Evolutionary conservation across 768 basidiomycete genomes (phyloP), one percentile per base, ranked within the genome.

Genomic region (Hebeloma cylindrosporum): DNA sequence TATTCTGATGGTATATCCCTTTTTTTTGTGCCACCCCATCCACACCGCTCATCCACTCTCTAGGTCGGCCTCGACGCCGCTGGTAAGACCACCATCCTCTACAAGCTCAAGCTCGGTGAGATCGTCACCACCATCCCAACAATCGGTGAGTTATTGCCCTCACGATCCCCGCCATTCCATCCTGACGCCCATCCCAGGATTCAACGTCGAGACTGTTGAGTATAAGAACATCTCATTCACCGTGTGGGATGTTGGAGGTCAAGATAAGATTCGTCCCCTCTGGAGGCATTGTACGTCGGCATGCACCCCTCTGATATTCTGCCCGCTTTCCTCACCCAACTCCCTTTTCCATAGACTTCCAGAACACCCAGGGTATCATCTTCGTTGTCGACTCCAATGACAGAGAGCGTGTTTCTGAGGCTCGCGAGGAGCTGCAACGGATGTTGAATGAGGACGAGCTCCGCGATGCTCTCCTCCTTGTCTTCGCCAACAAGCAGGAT

Each of bases 171-270:
- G 40, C 20, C 25, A 33, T 43, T 45, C 51, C 39, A 45, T 45
- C 21, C 37, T 47, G 47, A 57, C 47, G 45, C 60, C 61, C 47
- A 58, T 50, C 29, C 17, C 55, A 97, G 96, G 96, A 48, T 99
- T 99, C 80, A 99, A 99, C 67, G 96, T 99, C 59, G 96, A 99
- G 80, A 98, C 96, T 50, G 96, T 99, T 57, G 95, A 98, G 71
- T 98, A 99, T 76, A 98, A 97, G 82, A 99, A 98, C 79, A 97
- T 98, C 56, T 96, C 93, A 18, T 99, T 99, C 83, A 99, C 95
- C 17, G 96, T 98, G 34, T 98, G 96, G 96, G 96, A 99, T 73
- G 96, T 99, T 53, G 96, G 96, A 82, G 96, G 95, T 60, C 95
- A 99, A 75, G 95, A 99, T 75, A 99, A 98, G 85, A 98, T 98